phyloP scores from a whole-genome alignment of 176 grass and related monocot genomes.

The Phoenix roebelenii region DNA sequence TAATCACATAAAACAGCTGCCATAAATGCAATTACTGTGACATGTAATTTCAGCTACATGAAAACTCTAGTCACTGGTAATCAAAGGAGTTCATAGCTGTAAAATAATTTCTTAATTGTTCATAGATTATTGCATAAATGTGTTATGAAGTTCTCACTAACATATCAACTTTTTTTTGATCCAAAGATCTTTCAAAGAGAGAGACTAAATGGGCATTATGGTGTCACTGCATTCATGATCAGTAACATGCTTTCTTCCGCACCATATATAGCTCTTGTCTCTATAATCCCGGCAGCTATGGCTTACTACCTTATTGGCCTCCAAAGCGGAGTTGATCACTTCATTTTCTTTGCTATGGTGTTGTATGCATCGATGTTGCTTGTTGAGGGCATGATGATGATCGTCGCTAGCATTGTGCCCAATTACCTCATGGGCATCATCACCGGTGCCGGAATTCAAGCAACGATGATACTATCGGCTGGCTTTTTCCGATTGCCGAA shows the following conservation, averaged over 20 bases:
- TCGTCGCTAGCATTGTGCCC: slow-evolving; percentile 15
- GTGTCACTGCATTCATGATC: slow-evolving; percentile 32
- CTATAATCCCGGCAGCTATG: slow-evolving; percentile 12
- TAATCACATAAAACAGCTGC: too few species aligned
- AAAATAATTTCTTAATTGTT: too few species aligned
- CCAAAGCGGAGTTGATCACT: slow-evolving; percentile 15
- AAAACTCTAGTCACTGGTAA: too few species aligned
- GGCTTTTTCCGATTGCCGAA: slow-evolving; percentile 35
- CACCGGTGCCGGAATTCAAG: slow-evolving; percentile 25
- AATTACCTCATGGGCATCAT: slow-evolving; percentile 48
- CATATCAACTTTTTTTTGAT: too few species aligned
- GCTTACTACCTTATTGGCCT: slow-evolving; percentile 30
- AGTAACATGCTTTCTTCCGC: slow-evolving; percentile 32
- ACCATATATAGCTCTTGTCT: slow-evolving; percentile 21
- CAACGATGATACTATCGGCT: slow-evolving; percentile 17
- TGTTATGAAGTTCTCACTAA: too few species aligned
- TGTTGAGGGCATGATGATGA: slow-evolving; percentile 37
- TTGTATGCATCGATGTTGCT: slow-evolving; percentile 19
- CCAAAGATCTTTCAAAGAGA: slow-evolving; percentile 42
- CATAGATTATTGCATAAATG: too few species aligned
- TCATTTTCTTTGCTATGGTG: slow-evolving; percentile 16
- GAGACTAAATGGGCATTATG: slow-evolving; percentile 37
- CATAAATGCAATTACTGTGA: too few species aligned
- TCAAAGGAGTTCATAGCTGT: too few species aligned
- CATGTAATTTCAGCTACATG: too few species aligned